Evolutionary conservation across 768 basidiomycete species (phyloP).

Genomic region (Mycena leptocephala): DNA sequence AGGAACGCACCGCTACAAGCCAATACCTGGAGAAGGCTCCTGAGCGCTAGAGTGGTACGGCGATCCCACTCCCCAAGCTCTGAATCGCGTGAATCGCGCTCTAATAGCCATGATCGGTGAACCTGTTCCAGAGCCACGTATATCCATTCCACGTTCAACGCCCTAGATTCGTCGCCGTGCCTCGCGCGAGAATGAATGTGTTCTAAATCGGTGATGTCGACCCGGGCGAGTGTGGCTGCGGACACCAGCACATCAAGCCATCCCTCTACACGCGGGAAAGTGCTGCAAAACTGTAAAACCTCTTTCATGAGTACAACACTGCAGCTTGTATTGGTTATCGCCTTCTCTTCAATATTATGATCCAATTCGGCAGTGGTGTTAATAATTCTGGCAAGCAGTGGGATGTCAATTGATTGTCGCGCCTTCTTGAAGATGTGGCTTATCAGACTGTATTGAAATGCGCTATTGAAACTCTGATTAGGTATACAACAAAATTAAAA

Average conservation of each 20-base stretch:
- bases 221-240: neutral
- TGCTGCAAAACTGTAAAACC: neutral
- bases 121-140: conserved; percentile 3
- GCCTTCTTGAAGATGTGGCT: neutral
- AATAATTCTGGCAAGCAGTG: neutral
- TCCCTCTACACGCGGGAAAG: neutral
- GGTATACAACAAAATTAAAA: no score
- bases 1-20: neutral
- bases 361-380: neutral
- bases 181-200: neutral
- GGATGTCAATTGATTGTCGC: neutral
- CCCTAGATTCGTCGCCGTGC: neutral
- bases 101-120: neutral
- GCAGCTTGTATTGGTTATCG: neutral
- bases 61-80: neutral
- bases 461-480: neutral
- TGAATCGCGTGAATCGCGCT: neutral
- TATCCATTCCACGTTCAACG: neutral
- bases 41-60: neutral
- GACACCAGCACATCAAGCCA: neutral
- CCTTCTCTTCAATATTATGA: neutral
- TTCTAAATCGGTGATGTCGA: neutral
- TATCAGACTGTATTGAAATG: neutral
- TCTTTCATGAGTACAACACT: neutral
- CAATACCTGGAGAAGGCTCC: neutral